Evolutionary conservation across 2,329 filamentous ascomycete species (phyloP), one percentile per base, ranked within the genome.

Genomic region (Beauveria varroae): DNA sequence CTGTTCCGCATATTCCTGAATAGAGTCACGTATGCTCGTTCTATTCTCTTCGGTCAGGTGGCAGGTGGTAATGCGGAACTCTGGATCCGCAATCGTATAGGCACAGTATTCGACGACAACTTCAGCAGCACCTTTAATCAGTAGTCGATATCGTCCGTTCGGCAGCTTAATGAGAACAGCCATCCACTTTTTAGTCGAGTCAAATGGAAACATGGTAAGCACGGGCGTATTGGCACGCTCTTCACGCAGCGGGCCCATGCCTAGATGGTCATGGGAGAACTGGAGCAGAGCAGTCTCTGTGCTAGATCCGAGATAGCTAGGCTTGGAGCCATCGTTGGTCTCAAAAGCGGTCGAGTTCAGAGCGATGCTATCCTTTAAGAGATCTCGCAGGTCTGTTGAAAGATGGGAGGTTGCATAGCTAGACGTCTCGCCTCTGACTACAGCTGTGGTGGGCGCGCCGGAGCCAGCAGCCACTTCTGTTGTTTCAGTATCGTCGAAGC

Each of bases 61-160:
- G 2, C 64, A 67, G 5, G 69, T 66, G 0, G 67, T 67, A 1
- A 73, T 61, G 8, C 68, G 69, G 5, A 67, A 70, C 0, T 68
- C 75, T 0, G 85, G 76, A 30, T 85, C 83, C 54, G 71, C 65
- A 3, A 80, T 65, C n/a, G 75, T 68, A 24, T 69, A 72, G 10
- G 72, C 74, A 60, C 78, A 79, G 46, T 77, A 76, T 14, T 73
- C 73, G 3, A 83, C 73, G 1, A 84, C 73, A 43, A 84, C 81
- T 64, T 86, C 83, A 0, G 82, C 82, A 3, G 82, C 82, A 22
- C 83, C 83, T 66, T 85, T 85, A 63, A 83, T 78, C 24, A 82
- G 74, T 1, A 84, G 73, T 14, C 82, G 76, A 64, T 80, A 83
- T 34, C 68, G 73, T 3, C 76, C 78, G 58, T 75, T 68, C 0